Percentiles rank a stretch among this genome's conserved stretches.
These are phyloP conservation scores for Leccinum holopus DNA, from an alignment of 1,284 basidiomycete genomes.

Conservation along the genomic window DNA sequence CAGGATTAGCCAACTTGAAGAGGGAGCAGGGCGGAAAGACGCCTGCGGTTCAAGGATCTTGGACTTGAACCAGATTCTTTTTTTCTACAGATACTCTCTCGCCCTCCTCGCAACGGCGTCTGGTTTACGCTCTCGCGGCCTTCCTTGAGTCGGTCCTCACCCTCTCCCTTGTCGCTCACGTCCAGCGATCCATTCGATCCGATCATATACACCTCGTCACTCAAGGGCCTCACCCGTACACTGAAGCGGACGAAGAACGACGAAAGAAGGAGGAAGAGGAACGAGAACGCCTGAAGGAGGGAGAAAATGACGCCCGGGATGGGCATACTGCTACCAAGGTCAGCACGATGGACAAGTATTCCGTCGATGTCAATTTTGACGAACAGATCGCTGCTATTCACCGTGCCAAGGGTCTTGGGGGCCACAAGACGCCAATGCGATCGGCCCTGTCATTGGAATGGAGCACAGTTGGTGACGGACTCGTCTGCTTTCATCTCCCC, in stretches of 20 bases:
- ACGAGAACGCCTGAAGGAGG: constrained; percentile 72
- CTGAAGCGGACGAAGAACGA: constrained; percentile 84
- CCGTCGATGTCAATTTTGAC: constrained; percentile 87
- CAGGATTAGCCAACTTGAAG: too few relatives aligned
- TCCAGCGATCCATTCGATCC: constrained; percentile 24
- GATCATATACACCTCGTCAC: constrained; percentile 51
- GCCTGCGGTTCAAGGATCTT: too few relatives aligned
- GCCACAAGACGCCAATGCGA: constrained; percentile 60
- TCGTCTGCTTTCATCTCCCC: too few relatives aligned
- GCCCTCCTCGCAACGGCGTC: constrained; percentile 13
- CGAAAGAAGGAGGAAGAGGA: constrained; percentile 84
- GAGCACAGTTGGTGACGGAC: too few relatives aligned
- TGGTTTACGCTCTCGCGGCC: constrained; percentile 18
- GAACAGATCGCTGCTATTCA: constrained; percentile 95
- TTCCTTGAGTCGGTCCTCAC: constrained; percentile 15
- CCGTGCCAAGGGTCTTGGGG: constrained; percentile 81
- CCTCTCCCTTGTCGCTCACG: constrained; percentile 21
- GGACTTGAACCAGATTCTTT: constrained; percentile 25
- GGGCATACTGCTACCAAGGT: constrained; percentile 91
- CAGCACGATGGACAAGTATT: constrained; percentile 86
- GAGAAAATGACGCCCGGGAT: constrained; percentile 81
- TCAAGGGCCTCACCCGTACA: constrained; percentile 86
- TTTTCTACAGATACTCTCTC: constrained; percentile 30
- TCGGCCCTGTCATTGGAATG: constrained; percentile 76
- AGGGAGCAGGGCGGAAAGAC: too few relatives aligned